These are phyloP conservation scores for Knufia petricola DNA, from an alignment of 2,329 filamentous ascomycete genomes.

Conservation along the genomic window DNA sequence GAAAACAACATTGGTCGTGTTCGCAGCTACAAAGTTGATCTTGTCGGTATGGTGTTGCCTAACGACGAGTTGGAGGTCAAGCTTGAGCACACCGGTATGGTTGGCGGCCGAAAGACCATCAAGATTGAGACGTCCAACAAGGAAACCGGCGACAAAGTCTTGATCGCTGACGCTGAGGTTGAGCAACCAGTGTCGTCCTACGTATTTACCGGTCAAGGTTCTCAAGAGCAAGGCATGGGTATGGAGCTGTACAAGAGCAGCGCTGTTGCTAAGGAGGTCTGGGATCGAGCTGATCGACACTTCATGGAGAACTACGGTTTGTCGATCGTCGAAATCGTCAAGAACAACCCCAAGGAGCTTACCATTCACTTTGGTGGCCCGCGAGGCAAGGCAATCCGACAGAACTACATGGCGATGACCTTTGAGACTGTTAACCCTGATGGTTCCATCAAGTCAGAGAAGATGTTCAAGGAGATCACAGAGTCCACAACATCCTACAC, in stretches of 20 bases:
- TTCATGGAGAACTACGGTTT: conserved; percentile 99
- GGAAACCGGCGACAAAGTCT: conserved; percentile 91
- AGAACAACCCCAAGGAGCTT: conserved; percentile 98
- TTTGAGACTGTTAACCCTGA: conserved; percentile 95
- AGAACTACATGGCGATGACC: conserved; percentile 99
- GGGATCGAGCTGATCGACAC: conserved; percentile 95
- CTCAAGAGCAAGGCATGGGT: conserved; percentile 98
- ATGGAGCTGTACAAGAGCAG: conserved; percentile 97
- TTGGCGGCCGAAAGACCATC: conserved; percentile 96
- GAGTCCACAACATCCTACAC: conserved; percentile 93
- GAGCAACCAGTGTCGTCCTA: conserved; percentile 96
- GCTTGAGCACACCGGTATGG: conserved; percentile 94
- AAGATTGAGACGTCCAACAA: conserved; percentile 95
- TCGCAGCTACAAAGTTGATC: conserved; percentile 88
- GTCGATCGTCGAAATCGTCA: conserved; percentile 96
- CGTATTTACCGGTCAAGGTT: conserved; percentile 96
- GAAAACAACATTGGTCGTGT: conserved; percentile 98
- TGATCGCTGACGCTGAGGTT: conserved; percentile 90
- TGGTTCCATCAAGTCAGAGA: conserved; percentile 91
- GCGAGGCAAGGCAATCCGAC: conserved; percentile 89
- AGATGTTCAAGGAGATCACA: conserved; percentile 96
- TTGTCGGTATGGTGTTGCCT: conserved; percentile 97
- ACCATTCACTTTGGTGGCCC: conserved; percentile 97
- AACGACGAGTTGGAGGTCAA: conserved; percentile 93
- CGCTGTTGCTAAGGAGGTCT: conserved; percentile 88